Base-by-base conservation (phyloP, 2,329 filamentous ascomycete genomes). In the Daldinia sp. region DNA sequence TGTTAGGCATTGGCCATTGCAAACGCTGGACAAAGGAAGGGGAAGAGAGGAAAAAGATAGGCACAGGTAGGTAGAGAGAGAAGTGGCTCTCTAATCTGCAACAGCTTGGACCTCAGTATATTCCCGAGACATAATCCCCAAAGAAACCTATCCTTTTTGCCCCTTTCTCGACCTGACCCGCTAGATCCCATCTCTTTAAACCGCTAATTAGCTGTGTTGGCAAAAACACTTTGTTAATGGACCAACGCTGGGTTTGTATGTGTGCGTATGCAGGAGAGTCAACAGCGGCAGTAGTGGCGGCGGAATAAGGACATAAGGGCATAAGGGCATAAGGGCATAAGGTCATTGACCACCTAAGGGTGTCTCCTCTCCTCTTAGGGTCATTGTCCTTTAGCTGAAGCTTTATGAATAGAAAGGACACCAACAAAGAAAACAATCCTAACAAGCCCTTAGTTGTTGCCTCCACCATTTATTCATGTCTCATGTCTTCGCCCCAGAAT, bases 121-220 rank as follows among this genome's bases (percentile, higher is more conserved):
- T 73, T 78, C 77, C 78, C 77, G 77, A 80, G 75, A 79, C 78
- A 78, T 67, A 58, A 61, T 61, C 39, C 39, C 65, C 56, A 63
- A 62, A 67, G 59, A 50, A 63, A 62, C 54, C 41, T 55, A 43
- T 55, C 49, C 41, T 50, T 57, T 58, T 41, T 43, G 41, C 43
- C 37, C 47, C 27, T 29, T 23, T 57, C 43, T 60, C 35, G 48
- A 57, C 32, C 17, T 47, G 41, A 57, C 47, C 30, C 34, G 60
- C 49, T 49, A 13, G 17, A n/a, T 56, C 48, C 27, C 37, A 37
- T 58, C 32, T 34, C 21, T 29, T 49, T 47, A 34, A n/a, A 29
- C 2, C 25, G 51, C 25, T 58, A 48, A 56, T 41, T 30, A 48
- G 45, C 21, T 55, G 54, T 27, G 60, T 61, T 65, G 58, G 63